A percentile compares a stretch with the other conserved stretches of the same genome.
These are phyloP conservation scores for Arbutus unedo DNA, from an alignment of 148 eudicot species.

Conservation along the genomic window DNA sequence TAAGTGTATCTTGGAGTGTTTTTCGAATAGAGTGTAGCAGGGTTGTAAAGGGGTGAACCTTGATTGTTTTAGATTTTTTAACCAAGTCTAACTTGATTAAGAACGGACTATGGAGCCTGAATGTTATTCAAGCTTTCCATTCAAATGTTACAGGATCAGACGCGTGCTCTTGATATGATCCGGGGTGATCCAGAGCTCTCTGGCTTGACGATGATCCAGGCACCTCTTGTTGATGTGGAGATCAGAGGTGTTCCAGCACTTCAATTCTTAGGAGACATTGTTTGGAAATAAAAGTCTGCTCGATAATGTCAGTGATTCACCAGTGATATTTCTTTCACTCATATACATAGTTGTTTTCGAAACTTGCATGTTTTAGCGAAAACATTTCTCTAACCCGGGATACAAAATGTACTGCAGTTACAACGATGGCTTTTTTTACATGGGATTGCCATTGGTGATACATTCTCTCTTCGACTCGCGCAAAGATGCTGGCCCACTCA, in stretches of 20 bases:
- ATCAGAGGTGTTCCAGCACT: constrained; percentile 99
- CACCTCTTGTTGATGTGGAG: constrained; percentile 94
- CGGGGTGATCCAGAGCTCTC: constrained; percentile 74
- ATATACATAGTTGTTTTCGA: not conserved
- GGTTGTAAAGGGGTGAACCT: not conserved
- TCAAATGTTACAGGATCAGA: constrained; percentile 65
- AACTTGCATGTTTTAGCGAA: constrained; percentile 3
- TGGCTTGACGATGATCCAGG: constrained; percentile 62
- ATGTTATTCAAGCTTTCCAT: constrained; percentile 3
- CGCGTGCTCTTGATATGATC: constrained; percentile 73
- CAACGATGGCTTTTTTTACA: not conserved
- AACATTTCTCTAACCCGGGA: not conserved
- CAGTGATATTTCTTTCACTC: not conserved
- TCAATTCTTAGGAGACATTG: constrained; percentile 87
- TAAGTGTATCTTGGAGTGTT: not conserved
- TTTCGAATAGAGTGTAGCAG: not conserved
- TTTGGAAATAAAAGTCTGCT: constrained; percentile 69
- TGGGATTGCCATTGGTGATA: not conserved
- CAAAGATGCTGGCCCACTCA: not conserved
- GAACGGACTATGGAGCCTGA: not conserved
- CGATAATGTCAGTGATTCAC: constrained; percentile 7
- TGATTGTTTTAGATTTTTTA: not conserved
- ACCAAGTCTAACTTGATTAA: not conserved
- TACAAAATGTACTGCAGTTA: too few species aligned
- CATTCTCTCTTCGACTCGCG: not conserved